Base-by-base conservation (phyloP, 2,329 filamentous ascomycete genomes). In the Neofusicoccum cordaticola region DNA sequence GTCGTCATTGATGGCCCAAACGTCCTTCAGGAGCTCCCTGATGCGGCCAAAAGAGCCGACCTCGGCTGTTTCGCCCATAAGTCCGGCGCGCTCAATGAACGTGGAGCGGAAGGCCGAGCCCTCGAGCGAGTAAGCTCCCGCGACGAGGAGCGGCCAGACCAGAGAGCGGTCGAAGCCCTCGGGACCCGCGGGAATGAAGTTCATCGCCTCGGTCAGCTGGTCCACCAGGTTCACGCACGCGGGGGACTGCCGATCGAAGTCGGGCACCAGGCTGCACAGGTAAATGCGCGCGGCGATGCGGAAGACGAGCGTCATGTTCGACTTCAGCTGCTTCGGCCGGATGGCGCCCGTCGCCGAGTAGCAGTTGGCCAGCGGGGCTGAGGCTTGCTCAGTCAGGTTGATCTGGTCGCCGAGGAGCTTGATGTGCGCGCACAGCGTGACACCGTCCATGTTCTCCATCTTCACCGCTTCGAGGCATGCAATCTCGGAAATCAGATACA, bases 401-500 rank as follows among this genome's bases (percentile, higher is more conserved):
- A 98, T 91, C 75, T 96, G 92, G 72, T 90, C 86, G 51, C 92
- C 94, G 6, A 98, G 87, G n/a, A 90, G 88, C 67, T 90, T 88
- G 44, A 98, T 92, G 78, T 97, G 94, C 66, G 90, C 86, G 85
- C 93, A 97, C 50, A 98, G 87, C 58, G 88, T 87, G 68, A 95
- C 88, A 73, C 95, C 89, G 70, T 96, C 91, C 71, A 95, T 92
- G 70, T 90, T 74, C 67, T 78, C 91, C 44, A 83, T 81, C 83
- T 95, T 96, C 68, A 97, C 86, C 3, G 91, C 90, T 77, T 98
- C 95, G 62, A 99, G 87, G 78, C 95, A 98, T 63, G 94, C 92
- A 71, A 98, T 97, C 80, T 99, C 95, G 1, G 93, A 96, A 75
- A 99, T 96, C 71, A 98, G 84, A 78, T 97, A 98, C 93, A 99